Conservation (phyloP, 1,284 basidiomycete genomes). For the Cryptococcus sp. region DNA sequence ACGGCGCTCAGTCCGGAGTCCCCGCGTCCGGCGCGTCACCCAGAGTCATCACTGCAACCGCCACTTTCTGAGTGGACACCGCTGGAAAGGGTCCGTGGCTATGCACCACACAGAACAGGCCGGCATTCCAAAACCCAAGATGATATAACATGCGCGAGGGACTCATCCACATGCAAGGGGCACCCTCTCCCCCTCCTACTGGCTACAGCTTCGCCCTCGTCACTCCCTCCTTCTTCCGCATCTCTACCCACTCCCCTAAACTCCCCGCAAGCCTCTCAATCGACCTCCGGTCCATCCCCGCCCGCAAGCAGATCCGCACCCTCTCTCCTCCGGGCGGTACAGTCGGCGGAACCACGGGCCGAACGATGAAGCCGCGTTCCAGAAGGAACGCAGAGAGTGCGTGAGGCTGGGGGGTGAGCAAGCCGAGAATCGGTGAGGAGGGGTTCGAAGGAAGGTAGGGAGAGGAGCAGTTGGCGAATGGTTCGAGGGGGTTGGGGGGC, state of each 20-base stretch:
- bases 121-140: no score
- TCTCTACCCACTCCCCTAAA: constrained; percentile 35
- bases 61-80: no score
- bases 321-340: constrained; percentile 47
- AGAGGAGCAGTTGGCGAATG: constrained; percentile 16
- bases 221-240: not conserved
- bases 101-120: no score
- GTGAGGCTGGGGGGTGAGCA: constrained; percentile 70
- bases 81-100: no score
- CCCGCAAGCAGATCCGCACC: constrained; percentile 46
- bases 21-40: no score
- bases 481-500: constrained; percentile 23
- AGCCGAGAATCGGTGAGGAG: constrained; percentile 72
- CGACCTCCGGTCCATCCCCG: constrained; percentile 31
- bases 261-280: constrained; percentile 28
- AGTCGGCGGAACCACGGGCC: constrained; percentile 49
- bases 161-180: no score
- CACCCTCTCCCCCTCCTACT: no score
- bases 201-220: constrained; percentile 14
- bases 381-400: constrained; percentile 42
- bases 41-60: no score
- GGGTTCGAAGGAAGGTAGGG: constrained; percentile 21
- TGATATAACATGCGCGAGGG: no score
- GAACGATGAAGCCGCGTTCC: constrained; percentile 38
- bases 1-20: no score